Evolutionary conservation across 768 basidiomycete genomes (phyloP), one percentile per base, ranked within the genome.

Genomic region (Mrakia frigida): DNA sequence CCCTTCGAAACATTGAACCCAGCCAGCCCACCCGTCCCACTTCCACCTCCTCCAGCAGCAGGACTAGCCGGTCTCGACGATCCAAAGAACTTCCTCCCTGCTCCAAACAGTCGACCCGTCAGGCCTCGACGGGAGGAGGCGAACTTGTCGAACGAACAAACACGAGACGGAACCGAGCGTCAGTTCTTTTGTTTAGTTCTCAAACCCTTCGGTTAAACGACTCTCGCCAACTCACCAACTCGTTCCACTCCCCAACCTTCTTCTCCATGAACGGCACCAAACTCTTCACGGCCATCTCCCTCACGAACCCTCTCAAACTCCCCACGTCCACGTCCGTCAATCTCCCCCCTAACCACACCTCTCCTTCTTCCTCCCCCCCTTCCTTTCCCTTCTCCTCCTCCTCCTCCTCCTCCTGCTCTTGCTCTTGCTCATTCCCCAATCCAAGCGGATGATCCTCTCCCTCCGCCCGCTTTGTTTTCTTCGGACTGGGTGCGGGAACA

Each of bases 231-330:
- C 85, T 67, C 80, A 91, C 90, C 76, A 86, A 86, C 85, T 98
- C 95, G 82, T 97, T 98, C 93, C 94, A 96, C 79, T 96, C 92
- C 65, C 93, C 79, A 7, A 95, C 91, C 82, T 90, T 90, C 81
- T 90, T 92, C 84, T 98, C 96, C 93, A 98, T 95, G 92, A 92
- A 98, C 0, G 95, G 95, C 3, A 98, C 83, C 63, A 98, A 83
- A 81, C 92, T 94, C 89, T 92, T 93, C 16, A 90, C 89, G 5
- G 93, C 86, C 79, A 98, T 91, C 82, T 97, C 95, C 63, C 94
- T 88, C 14, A 92, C 87, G 80, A 98, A 93, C 73, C 88, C 87
- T 0, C 89, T 89, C 9, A 89, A 88, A 79, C 89, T 87, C 73
- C 90, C 87, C 21, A 93, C 90, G 84, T 96, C 94, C 67, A 84